Evolutionary conservation across 495 filamentous ascomycete genomes (phyloP).

Genomic region (Penicillium taxi): DNA sequence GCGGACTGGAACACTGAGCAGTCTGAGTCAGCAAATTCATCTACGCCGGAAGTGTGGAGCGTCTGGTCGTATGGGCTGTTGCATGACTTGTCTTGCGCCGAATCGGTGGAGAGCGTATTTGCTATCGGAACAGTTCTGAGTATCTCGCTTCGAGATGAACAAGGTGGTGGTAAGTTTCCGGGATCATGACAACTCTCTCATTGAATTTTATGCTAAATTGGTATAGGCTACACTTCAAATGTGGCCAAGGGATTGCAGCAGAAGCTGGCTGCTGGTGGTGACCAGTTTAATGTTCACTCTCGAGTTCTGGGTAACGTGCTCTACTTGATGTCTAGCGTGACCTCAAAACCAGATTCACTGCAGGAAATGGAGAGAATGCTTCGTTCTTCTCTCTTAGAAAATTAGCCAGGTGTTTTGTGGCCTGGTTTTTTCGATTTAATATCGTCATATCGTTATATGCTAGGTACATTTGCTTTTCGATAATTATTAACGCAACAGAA

Average conservation of each 20-base stretch:
- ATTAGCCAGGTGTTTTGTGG: no score
- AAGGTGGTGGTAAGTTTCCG: slow-evolving; percentile 36
- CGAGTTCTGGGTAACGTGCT: slow-evolving; percentile 67
- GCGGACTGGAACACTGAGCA: slow-evolving; percentile 29
- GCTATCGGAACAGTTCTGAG: slow-evolving; percentile 65
- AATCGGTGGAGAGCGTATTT: slow-evolving; percentile 53
- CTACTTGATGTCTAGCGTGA: slow-evolving; percentile 69
- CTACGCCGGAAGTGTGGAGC: slow-evolving; percentile 49
- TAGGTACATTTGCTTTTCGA: no score
- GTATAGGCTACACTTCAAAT: slow-evolving; percentile 55
- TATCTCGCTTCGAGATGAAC: slow-evolving; percentile 47
- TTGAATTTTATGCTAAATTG: background rate
- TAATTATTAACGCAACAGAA: no score
- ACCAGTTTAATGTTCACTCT: slow-evolving; percentile 57
- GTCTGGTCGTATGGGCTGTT: slow-evolving; percentile 56
- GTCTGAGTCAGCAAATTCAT: background rate
- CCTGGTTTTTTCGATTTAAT: no score
- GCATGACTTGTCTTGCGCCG: slow-evolving; percentile 42
- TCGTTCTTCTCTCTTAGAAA: slow-evolving; percentile 22
- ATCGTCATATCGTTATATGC: no score
- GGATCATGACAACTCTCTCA: background rate
- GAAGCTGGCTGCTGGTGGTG: slow-evolving; percentile 33
- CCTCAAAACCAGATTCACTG: slow-evolving; percentile 43
- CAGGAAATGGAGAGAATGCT: slow-evolving; percentile 39
- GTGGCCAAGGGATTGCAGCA: slow-evolving; percentile 55